These are phyloP conservation scores for Nicotiana undulata DNA, from an alignment of 257 asterid genomes.

Conservation along the genomic window DNA sequence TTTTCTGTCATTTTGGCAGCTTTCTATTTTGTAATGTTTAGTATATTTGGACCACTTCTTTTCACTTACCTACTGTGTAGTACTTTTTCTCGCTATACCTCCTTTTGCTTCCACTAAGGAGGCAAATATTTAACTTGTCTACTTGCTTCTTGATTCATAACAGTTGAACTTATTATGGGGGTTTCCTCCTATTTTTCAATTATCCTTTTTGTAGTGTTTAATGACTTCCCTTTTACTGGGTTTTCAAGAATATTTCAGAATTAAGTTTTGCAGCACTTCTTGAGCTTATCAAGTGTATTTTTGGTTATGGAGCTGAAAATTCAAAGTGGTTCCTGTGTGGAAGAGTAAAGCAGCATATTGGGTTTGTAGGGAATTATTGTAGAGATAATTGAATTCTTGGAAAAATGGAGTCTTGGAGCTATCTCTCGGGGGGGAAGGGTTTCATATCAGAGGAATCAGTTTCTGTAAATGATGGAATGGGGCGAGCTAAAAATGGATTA, in stretches of 20 bases:
- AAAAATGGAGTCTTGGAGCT: slow-evolving; percentile 31
- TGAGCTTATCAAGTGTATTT: not conserved
- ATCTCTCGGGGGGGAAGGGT: slow-evolving; percentile 16
- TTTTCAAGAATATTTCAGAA: not conserved
- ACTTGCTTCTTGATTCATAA: slow-evolving; percentile 4
- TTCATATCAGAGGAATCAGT: slow-evolving; percentile 18
- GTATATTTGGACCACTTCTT: slow-evolving; percentile 27
- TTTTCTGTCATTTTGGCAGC: slow-evolving; percentile 26
- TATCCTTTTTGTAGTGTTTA: not conserved
- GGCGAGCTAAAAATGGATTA: slow-evolving; percentile 12
- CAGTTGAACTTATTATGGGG: slow-evolving; percentile 1
- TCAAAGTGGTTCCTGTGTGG: not conserved
- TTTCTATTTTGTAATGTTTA: slow-evolving; percentile 17
- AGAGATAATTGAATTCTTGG: not conserved
- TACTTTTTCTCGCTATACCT: slow-evolving; percentile 16
- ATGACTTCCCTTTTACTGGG: not conserved
- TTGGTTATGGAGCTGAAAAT: not conserved
- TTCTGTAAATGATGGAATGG: slow-evolving; percentile 18
- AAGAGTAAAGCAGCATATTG: not conserved
- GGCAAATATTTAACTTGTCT: slow-evolving; percentile 21
- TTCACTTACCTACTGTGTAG: slow-evolving; percentile 14
- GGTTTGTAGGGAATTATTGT: not conserved
- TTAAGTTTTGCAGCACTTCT: not conserved
- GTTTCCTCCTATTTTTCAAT: not conserved
- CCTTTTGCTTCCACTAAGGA: slow-evolving; percentile 29